Percentiles rank a stretch among this genome's conserved stretches.
Conservation (phyloP, 2,329 filamentous ascomycete genomes). For the Paracoccidioides lutzii region DNA sequence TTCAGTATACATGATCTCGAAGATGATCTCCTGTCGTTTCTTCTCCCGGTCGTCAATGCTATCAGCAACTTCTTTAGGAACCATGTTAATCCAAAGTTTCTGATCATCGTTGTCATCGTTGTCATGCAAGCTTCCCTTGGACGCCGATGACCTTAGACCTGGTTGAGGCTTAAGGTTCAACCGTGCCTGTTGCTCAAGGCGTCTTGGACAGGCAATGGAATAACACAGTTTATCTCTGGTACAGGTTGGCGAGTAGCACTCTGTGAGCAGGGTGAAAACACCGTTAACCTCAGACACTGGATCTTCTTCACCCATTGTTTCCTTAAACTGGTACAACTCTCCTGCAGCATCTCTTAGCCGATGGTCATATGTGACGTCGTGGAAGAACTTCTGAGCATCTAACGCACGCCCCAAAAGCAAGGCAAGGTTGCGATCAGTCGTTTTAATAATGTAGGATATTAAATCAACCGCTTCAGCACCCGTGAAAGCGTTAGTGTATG, state of each 20-base stretch:
- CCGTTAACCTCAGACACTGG: slow-evolving; percentile 66
- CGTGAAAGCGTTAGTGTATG: slow-evolving; percentile 94
- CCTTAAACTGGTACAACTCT: slow-evolving; percentile 94
- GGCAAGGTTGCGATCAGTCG: slow-evolving; percentile 87
- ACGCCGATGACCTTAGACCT: slow-evolving; percentile 62
- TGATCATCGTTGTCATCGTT: slow-evolving; percentile 87
- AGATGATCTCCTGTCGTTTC: slow-evolving; percentile 96
- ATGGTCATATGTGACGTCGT: slow-evolving; percentile 97
- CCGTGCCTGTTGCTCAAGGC: slow-evolving; percentile 86
- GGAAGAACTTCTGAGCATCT: slow-evolving; percentile 97
- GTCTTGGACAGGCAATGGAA: slow-evolving; percentile 88
- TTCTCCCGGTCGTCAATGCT: slow-evolving; percentile 82
- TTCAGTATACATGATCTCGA: slow-evolving; percentile 96
- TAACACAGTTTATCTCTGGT: slow-evolving; percentile 93
- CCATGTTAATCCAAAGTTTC: slow-evolving; percentile 98
- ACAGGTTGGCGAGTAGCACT: slow-evolving; percentile 96
- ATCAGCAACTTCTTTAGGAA: slow-evolving; percentile 87
- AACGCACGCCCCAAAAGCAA: slow-evolving; percentile 79
- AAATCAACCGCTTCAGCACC: slow-evolving; percentile 92
- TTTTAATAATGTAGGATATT: slow-evolving; percentile 92
- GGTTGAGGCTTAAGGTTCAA: slow-evolving; percentile 88
- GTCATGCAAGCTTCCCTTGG: slow-evolving; percentile 63
- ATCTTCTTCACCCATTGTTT: slow-evolving; percentile 71
- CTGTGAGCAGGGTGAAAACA: slow-evolving; percentile 88
- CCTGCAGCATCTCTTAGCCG: slow-evolving; percentile 82